Base-by-base conservation (phyloP, 176 grass and related monocot species). In the Rhynchospora pubera region DNA sequence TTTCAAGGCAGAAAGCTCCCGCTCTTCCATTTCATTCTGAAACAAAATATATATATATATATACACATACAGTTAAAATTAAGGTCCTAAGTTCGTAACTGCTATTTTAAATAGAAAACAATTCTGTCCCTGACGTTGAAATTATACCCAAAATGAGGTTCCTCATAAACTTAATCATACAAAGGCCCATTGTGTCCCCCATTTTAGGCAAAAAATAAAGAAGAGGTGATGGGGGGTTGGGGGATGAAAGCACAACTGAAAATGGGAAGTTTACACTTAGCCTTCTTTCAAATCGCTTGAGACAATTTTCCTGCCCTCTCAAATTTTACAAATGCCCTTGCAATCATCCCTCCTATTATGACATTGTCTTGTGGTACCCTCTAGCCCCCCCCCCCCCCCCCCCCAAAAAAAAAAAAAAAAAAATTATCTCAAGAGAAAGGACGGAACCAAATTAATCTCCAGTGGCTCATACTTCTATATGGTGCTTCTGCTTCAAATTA, bases 11-110 rank as follows among this genome's bases (percentile, higher is more conserved):
- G 92, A 88, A 22, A 92, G 65, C 83, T 97, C 94, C 22, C 87
- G 89, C 65, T 94, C 95, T 77, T 91, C 90, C 85, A 84, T 88
- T 88, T 94, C 95, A 84, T 89, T 92, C 95, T 94, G 89, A 69
- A 91, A 78, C 18, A n/a, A n/a, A n/a, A n/a, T n/a, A n/a, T n/a
- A n/a, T n/a, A n/a, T n/a, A n/a, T n/a, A n/a, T n/a, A n/a, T n/a
- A n/a, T n/a, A n/a, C n/a, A n/a, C n/a, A n/a, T n/a, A n/a, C n/a
- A n/a, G 5, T 47, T 28, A 55, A 15, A 56, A 53, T 16, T 13
- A 77, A 23, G 28, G 24, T 12, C 72, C 5, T 22, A n/a, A 30
- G 14, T 10, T 76, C 50, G 16, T 12, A 75, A 9, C 14, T 56
- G 23, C 6, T 56, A 77, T 56, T 53, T 51, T 53, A 32, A 16